These are phyloP conservation scores for Lepiota brunneoincarnata DNA, from an alignment of 768 basidiomycete genomes.

Conservation along the genomic window DNA sequence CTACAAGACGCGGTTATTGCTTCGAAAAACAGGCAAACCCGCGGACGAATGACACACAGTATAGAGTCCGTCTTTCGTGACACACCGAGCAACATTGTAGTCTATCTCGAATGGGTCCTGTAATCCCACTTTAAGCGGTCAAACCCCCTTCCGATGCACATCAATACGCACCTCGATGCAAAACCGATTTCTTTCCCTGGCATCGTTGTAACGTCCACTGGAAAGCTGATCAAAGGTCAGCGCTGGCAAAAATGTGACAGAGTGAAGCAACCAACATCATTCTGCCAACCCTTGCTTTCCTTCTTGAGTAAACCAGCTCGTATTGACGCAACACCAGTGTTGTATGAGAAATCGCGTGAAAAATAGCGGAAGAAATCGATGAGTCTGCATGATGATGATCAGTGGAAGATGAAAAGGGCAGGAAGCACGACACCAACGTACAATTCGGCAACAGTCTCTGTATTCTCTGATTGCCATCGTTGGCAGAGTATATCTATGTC, in stretches of 20 bases:
- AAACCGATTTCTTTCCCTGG: conserved; percentile 88
- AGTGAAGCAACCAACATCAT: conserved; percentile 58
- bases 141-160: no score
- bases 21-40: background rate
- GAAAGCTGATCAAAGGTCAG: conserved; percentile 36
- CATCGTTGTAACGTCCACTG: conserved; percentile 56
- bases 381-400: conserved; percentile 48
- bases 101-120: conserved; percentile 97
- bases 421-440: conserved; percentile 34
- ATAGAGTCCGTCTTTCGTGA: conserved; percentile 94
- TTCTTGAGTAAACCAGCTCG: conserved; percentile 87
- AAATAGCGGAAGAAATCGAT: conserved; percentile 99
- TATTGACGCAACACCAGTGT: conserved; percentile 88
- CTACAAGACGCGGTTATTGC: conserved; percentile 34
- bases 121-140: no score
- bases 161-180: conserved; percentile 80
- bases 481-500: conserved; percentile 90
- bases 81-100: conserved; percentile 95
- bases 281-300: conserved; percentile 92
- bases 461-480: conserved; percentile 93
- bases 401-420: conserved; percentile 1
- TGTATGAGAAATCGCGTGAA: conserved; percentile 90
- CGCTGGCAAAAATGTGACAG: background rate
- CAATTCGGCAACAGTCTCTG: conserved; percentile 92
- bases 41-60: conserved; percentile 58